Conservation (phyloP, 2,329 filamentous ascomycete genomes). For the Neobulgaria alba region DNA sequence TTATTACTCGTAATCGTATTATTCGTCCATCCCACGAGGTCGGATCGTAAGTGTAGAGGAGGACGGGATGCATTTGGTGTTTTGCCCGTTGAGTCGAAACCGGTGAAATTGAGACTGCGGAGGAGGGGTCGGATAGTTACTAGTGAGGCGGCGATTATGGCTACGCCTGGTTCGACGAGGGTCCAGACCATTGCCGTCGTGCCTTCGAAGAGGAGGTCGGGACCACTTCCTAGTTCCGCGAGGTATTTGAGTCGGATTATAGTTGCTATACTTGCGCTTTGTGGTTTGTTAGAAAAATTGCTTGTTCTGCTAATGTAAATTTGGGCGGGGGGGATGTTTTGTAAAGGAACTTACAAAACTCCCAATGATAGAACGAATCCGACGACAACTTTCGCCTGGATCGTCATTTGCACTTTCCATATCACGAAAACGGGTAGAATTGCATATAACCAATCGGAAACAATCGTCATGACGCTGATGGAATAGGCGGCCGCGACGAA, state of each 20-base stretch:
- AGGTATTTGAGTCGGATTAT: slow-evolving; percentile 36
- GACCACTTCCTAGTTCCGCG: slow-evolving; percentile 5
- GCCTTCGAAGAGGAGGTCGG: slow-evolving; percentile 28
- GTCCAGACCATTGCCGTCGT: slow-evolving; percentile 49
- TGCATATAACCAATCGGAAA: slow-evolving; percentile 40
- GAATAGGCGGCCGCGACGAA: slow-evolving; percentile 17
- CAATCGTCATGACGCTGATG: slow-evolving; percentile 37
- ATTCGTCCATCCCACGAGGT: too few relatives aligned
- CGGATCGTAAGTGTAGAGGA: too few relatives aligned
- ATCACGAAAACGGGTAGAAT: slow-evolving; percentile 35
- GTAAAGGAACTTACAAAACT: slow-evolving; percentile 10
- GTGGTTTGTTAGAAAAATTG: too few relatives aligned
- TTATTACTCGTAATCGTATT: too few relatives aligned
- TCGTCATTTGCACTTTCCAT: slow-evolving; percentile 30
- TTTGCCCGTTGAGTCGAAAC: slow-evolving; percentile 4
- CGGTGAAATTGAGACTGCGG: slow-evolving; percentile 23
- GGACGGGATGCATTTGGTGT: too few relatives aligned
- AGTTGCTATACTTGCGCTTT: slow-evolving; percentile 45
- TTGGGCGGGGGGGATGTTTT: too few relatives aligned
- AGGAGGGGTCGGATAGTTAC: slow-evolving; percentile 47
- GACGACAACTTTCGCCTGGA: slow-evolving; percentile 32
- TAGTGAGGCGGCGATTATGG: slow-evolving; percentile 45
- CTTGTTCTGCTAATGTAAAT: too few relatives aligned
- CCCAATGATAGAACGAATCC: slow-evolving; percentile 13
- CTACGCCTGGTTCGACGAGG: slow-evolving; percentile 46